These are phyloP conservation scores for Aspergillus transmontanensis DNA, from an alignment of 2,329 filamentous ascomycete genomes.

Conservation along the genomic window DNA sequence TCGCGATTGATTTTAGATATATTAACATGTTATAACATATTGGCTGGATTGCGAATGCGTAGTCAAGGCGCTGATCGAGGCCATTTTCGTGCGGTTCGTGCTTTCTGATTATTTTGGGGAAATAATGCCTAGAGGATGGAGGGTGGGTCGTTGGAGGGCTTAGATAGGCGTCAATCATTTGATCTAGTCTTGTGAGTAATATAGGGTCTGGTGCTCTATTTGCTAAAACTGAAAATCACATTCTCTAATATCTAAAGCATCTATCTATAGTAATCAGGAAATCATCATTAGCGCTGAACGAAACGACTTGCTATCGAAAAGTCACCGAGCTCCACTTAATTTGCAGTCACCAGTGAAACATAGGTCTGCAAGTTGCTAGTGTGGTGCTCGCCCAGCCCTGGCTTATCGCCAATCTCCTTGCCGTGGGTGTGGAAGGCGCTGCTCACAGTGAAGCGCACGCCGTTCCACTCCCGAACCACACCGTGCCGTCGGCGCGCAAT, in stretches of 20 bases:
- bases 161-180: background rate
- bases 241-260: background rate
- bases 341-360: background rate
- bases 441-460: background rate
- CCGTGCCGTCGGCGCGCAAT: background rate
- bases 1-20: background rate
- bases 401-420: background rate
- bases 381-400: background rate
- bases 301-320: background rate
- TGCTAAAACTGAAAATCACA: background rate
- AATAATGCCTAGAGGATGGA: background rate
- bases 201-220: background rate
- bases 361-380: constrained; percentile 1
- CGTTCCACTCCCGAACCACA: background rate
- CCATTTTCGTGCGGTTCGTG: background rate
- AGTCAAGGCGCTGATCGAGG: background rate
- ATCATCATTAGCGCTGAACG: background rate
- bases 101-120: background rate
- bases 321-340: background rate
- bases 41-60: background rate
- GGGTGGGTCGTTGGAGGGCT: background rate
- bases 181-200: background rate
- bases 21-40: background rate
- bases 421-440: background rate
- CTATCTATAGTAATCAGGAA: background rate